Evolutionary conservation across 1,139 yeast genomes (phyloP).

Genomic region (Geotrichum australiense): DNA sequence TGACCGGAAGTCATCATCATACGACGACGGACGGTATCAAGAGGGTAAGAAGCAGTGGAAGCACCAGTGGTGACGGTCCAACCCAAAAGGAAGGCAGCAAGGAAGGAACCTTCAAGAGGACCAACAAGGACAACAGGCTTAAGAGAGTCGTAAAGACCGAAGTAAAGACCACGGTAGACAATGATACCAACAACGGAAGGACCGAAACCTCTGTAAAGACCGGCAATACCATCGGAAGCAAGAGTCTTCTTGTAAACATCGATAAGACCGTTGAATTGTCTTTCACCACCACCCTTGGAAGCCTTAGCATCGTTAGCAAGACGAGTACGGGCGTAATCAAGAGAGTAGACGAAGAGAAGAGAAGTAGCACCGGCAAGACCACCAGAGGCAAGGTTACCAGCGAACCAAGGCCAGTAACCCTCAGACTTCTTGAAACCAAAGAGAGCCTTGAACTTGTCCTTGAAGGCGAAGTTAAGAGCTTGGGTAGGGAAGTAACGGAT

Average conservation of each 20-base stretch:
- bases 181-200: conserved; percentile 76
- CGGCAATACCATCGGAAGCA: conserved; percentile 70
- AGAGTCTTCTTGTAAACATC: conserved; percentile 74
- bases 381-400: conserved; percentile 79
- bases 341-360: conserved; percentile 66
- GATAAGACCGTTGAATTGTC: conserved; percentile 71
- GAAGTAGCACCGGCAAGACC: conserved; percentile 80
- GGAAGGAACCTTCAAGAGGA: conserved; percentile 61
- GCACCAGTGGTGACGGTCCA: conserved; percentile 73
- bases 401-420: conserved; percentile 63
- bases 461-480: conserved; percentile 83
- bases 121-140: conserved; percentile 72
- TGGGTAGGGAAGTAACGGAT: conserved; percentile 83
- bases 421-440: conserved; percentile 68
- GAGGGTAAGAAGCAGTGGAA: conserved; percentile 74
- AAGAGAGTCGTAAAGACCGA: conserved; percentile 73
- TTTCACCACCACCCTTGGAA: conserved; percentile 54
- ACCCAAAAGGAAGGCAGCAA: conserved; percentile 70
- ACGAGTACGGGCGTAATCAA: conserved; percentile 81
- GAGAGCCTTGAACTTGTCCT: conserved; percentile 72
- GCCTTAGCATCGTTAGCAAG: conserved; percentile 78
- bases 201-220: conserved; percentile 80
- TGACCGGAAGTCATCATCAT: conserved; percentile 85
- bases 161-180: conserved; percentile 80
- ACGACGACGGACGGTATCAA: conserved; percentile 79